These are phyloP conservation scores for Mycena crocata DNA, from an alignment of 768 basidiomycete genomes.

Conservation along the genomic window DNA sequence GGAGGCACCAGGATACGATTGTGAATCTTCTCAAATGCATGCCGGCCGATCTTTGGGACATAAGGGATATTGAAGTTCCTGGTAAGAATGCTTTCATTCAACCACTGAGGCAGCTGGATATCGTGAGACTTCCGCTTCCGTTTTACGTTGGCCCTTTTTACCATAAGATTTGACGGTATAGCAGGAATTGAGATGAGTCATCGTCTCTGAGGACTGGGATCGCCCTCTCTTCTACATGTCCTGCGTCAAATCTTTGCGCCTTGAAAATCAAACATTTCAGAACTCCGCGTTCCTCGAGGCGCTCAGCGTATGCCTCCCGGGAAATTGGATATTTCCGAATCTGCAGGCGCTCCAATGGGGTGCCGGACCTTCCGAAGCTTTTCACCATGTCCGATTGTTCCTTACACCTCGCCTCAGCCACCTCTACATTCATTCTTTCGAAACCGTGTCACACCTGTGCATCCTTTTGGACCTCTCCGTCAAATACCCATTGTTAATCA, in stretches of 20 bases:
- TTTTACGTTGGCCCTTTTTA: not conserved
- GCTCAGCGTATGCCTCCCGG: not conserved
- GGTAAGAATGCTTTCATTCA: not conserved
- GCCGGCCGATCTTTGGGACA: conserved; percentile 12
- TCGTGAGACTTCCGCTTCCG: not conserved
- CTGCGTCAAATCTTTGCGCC: not conserved
- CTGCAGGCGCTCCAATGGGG: not conserved
- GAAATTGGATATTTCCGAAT: conserved; percentile 7
- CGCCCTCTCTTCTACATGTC: not conserved
- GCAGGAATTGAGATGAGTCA: not conserved
- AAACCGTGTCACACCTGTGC: not conserved
- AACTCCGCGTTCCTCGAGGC: not conserved
- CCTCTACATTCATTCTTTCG: not conserved
- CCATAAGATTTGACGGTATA: not conserved
- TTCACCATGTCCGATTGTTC: conserved; percentile 3
- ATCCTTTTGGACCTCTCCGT: not conserved
- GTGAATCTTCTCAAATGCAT: conserved; percentile 12
- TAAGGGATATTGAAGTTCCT: not conserved
- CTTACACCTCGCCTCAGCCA: not conserved
- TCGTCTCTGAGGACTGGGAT: not conserved
- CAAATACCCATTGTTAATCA: not conserved
- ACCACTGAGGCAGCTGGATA: not conserved
- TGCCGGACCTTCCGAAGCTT: not conserved
- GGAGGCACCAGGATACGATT: conserved; percentile 10
- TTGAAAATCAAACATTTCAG: not conserved